Evolutionary conservation across 1,284 basidiomycete genomes (phyloP), one percentile per base, ranked within the genome.

Genomic region (Flammula alnicola): DNA sequence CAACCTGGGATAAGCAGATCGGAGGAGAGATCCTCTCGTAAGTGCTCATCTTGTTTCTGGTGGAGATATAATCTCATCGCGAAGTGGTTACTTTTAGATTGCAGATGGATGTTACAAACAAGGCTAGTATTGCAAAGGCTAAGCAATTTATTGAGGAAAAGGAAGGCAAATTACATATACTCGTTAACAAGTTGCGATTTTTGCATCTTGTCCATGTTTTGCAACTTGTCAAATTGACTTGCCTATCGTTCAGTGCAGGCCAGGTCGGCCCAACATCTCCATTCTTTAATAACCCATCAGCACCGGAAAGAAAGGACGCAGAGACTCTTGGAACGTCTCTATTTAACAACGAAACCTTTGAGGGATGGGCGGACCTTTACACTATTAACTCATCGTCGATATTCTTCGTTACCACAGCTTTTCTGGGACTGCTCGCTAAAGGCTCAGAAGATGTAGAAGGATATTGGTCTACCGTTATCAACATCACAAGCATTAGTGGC

Each of bases 401-500:
- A 47, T 91, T 81, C 70, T 91, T 91, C 64, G 78, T 84, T 45
- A 86, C 88, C 0, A 80, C 79, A 6, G 88, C 87, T 0, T 90
- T 91, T 69, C 68, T 91, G 32, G 88, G 85, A 4, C 71, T 93
- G 17, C 78, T 93, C 22, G 80, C 81, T 43, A 84, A 83, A 55
- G 89, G 87, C 23, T 82, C 84, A 30, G 73, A 78, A 55, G 84
- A 88, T 50, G 67, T 67, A 26, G 68, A 72, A 6, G 75, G 74
- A 5, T 83, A 78, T 61, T 80, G 79, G 12, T 82, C 86, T 7
- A 78, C 68, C 40, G 81, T 92, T 22, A 79, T 93, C 60, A 91
- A 90, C 65, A 84, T 84, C 56, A 87, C 88, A 1, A 88, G 85
- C 38, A 84, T 93, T 49, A 86, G 84, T 49, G 88, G 87, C 2